phyloP scores from a whole-genome alignment of 2,329 filamentous ascomycete genomes.

The Aspergillus fischeri region DNA sequence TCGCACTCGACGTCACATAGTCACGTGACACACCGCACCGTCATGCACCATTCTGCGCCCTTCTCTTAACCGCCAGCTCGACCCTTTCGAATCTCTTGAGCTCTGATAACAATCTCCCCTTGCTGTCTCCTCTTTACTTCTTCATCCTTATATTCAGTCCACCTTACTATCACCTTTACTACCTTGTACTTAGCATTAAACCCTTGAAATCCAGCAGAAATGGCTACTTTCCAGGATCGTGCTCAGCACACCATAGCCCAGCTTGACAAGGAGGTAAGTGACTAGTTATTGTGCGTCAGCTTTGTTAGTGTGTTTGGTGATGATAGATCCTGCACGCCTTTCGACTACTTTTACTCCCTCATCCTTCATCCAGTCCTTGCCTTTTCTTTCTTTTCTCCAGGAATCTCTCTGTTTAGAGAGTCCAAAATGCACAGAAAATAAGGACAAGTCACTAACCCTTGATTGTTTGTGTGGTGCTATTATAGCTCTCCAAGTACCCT shows the following conservation, averaged over 20 bases:
- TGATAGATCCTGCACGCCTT: neutral
- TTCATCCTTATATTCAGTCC: neutral
- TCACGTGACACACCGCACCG: slow-evolving; percentile 19
- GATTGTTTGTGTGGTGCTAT: neutral
- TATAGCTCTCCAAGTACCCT: slow-evolving; percentile 63
- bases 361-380: neutral
- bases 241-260: slow-evolving; percentile 62
- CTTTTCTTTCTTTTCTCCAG: neutral
- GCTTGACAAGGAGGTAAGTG: slow-evolving; percentile 64
- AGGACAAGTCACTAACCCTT: neutral
- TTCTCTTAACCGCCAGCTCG: slow-evolving; percentile 15
- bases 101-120: slow-evolving; percentile 6
- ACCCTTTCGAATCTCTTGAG: slow-evolving; percentile 5
- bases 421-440: neutral
- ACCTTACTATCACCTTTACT: neutral
- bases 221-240: slow-evolving; percentile 56
- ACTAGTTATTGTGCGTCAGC: slow-evolving; percentile 20
- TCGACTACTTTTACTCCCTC: neutral
- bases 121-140: slow-evolving; percentile 4
- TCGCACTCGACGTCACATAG: slow-evolving; percentile 14
- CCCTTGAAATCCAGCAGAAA: slow-evolving; percentile 15
- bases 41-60: slow-evolving; percentile 5
- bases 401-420: slow-evolving; percentile 1
- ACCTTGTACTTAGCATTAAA: slow-evolving; percentile 1
- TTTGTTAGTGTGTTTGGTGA: slow-evolving; percentile 14